A percentile compares a stretch with the other conserved stretches of the same genome.
Evolutionary conservation across 1,139 yeast genomes (phyloP).

Genomic region (Yamadazyma membranifaciens): DNA sequence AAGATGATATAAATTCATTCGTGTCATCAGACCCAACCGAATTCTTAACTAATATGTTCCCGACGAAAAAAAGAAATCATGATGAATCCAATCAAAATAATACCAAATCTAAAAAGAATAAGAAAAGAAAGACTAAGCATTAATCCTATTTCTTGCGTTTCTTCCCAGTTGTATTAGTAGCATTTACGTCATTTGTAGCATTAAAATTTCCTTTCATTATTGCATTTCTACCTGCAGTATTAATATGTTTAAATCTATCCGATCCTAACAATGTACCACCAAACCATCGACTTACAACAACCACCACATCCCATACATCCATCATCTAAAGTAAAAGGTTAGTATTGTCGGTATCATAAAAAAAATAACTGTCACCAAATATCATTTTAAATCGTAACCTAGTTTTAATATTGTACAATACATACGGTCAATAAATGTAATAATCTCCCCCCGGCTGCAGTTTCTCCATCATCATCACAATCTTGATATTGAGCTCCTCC

Average conservation of each 20-base stretch:
- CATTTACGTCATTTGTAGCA: slow-evolving; percentile 14
- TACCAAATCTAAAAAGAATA: slow-evolving; percentile 10
- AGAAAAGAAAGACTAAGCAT: slow-evolving; percentile 12
- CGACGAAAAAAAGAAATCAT: slow-evolving; percentile 4
- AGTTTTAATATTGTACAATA: slow-evolving; percentile 10
- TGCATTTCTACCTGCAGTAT: slow-evolving; percentile 84
- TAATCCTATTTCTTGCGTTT: slow-evolving; percentile 18
- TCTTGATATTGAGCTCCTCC: slow-evolving; percentile 67
- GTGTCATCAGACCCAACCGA: slow-evolving; percentile 7
- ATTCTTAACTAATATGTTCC: slow-evolving; percentile 8
- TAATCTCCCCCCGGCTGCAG: slow-evolving; percentile 92
- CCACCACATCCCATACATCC: slow-evolving; percentile 85
- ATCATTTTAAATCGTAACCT: not conserved
- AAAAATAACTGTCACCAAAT: not conserved
- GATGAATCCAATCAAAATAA: slow-evolving; percentile 1
- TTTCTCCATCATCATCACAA: slow-evolving; percentile 96
- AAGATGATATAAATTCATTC: slow-evolving; percentile 5
- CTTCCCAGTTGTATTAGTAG: slow-evolving; percentile 17
- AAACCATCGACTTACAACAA: slow-evolving; percentile 89
- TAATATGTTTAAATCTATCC: slow-evolving; percentile 90
- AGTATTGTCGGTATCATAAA: slow-evolving; percentile 17
- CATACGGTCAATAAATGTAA: slow-evolving; percentile 70
- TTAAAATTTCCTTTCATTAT: slow-evolving; percentile 60
- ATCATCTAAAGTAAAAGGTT: slow-evolving; percentile 41
- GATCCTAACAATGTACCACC: slow-evolving; percentile 94